Evolutionary conservation across 495 filamentous ascomycete genomes (phyloP).

Genomic region (Xylaria sp.): DNA sequence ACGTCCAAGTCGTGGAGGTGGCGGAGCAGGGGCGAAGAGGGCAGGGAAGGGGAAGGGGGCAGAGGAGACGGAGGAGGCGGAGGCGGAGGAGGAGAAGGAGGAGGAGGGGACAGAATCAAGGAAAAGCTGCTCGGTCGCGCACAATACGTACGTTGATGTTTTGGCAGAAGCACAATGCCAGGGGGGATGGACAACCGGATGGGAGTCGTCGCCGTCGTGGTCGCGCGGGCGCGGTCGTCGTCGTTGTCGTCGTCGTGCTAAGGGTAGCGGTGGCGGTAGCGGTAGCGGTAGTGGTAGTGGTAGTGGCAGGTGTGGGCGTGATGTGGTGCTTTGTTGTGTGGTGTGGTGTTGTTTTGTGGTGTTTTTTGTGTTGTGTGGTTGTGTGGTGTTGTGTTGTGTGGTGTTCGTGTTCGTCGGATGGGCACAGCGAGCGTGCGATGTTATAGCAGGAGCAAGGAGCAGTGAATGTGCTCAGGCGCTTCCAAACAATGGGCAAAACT

Average conservation of each 20-base stretch:
- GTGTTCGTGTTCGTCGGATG: slow-evolving; percentile 11
- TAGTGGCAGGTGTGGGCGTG: no score
- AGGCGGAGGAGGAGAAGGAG: not conserved
- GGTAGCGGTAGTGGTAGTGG: no score
- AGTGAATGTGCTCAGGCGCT: slow-evolving; percentile 20
- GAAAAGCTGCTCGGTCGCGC: slow-evolving; percentile 6
- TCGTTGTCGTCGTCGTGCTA: not conserved
- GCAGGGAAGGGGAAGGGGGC: not conserved
- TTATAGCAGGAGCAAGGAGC: not conserved
- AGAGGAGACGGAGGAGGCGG: not conserved
- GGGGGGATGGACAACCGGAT: slow-evolving; percentile 3
- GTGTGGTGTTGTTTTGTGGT: no score
- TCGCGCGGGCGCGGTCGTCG: slow-evolving; percentile 10
- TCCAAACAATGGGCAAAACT: slow-evolving; percentile 29
- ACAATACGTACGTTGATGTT: slow-evolving; percentile 22
- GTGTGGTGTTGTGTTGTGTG: no score
- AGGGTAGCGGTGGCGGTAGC: not conserved
- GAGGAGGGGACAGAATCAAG: slow-evolving; percentile 6
- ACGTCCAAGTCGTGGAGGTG: slow-evolving; percentile 20
- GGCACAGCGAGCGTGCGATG: slow-evolving; percentile 10
- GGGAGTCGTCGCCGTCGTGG: slow-evolving; percentile 2
- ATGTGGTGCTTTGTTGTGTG: no score
- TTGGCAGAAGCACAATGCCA: not conserved
- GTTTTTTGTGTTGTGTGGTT: no score
- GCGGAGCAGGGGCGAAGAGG: not conserved